phyloP scores from a whole-genome alignment of 441 rosid genomes.

The Raphanus hybrid region DNA sequence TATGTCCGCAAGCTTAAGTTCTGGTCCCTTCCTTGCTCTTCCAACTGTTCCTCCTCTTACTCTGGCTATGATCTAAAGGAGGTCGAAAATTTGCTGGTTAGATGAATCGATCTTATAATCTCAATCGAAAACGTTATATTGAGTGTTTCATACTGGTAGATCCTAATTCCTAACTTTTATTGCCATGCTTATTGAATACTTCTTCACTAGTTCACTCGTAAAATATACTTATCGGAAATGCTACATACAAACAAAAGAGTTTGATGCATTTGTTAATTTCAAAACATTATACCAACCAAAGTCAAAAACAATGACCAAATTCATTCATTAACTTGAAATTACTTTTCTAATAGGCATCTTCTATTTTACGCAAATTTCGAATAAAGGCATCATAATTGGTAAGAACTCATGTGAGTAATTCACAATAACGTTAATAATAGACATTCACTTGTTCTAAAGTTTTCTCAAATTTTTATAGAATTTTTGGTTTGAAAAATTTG shows the following conservation, averaged over 20 bases:
- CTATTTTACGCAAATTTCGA: not conserved
- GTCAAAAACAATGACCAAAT: too few species aligned
- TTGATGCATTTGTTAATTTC: not conserved
- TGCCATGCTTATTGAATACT: not conserved
- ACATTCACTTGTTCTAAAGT: too few species aligned
- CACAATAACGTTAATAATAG: not conserved
- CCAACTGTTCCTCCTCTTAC: constrained; percentile 84
- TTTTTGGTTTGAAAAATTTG: too few species aligned
- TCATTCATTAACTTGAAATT: not conserved
- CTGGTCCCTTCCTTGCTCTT: constrained; percentile 74
- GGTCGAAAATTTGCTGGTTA: not conserved
- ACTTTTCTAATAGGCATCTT: not conserved
- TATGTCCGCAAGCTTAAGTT: constrained; percentile 68
- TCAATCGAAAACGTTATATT: not conserved
- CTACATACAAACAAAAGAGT: not conserved
- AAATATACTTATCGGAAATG: too few species aligned
- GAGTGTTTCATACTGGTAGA: not conserved
- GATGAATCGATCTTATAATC: not conserved
- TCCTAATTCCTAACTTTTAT: not conserved
- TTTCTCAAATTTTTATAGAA: too few species aligned
- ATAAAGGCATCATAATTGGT: not conserved
- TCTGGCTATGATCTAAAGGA: constrained; percentile 66
- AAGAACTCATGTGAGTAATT: not conserved
- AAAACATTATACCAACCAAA: too few species aligned
- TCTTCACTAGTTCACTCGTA: too few species aligned